Evolutionary conservation across 805 yeast species (phyloP), one percentile per base, ranked within the genome.

Genomic region (Myxozyma nipponensis): DNA sequence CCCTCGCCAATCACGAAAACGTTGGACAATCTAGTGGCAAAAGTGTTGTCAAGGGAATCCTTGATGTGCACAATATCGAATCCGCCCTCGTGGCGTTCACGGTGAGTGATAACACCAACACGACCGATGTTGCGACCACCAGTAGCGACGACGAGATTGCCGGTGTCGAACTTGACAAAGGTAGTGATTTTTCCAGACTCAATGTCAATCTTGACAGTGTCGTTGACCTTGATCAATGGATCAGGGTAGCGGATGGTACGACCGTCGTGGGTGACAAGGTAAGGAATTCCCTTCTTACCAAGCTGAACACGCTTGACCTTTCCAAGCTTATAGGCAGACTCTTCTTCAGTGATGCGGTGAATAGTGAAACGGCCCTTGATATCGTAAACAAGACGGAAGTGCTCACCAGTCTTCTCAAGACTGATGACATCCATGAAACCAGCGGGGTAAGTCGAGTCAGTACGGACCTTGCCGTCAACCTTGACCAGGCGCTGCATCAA

Each of bases 201-300:
- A 70, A 91, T 80, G 78, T 91, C 96, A 72, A 91, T 78, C 84
- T 90, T 90, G 72, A 91, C 96, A 66, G 98, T 86, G 80, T 91
- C 98, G 83, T 93, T 90, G 71, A 88, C 89, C 79, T 81, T 91
- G 84, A 91, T 83, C 66, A 77, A 75, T 77, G 98, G 98, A 73
- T 91, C 98, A 76, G 98, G 98, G 87, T 90, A 91, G 78, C 98
- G 90, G 81, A 91, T 78, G 72, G 98, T 91, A 84, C 98, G 90
- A 77, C 98, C 98, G 73, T 91, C 98, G 84, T 91, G 98, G 72
- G 98, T 91, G 66, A 91, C 98, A 71, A 86, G 84, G 85, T 87
- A 91, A 72, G 98, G 98, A 69, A 91, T 82, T 72, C 96, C 96
- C 79, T 83, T 88, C 86, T 91, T 93, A 77, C 98, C 98, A 73